Conservation (phyloP, 768 basidiomycete species). For the Agrocybe praecox region DNA sequence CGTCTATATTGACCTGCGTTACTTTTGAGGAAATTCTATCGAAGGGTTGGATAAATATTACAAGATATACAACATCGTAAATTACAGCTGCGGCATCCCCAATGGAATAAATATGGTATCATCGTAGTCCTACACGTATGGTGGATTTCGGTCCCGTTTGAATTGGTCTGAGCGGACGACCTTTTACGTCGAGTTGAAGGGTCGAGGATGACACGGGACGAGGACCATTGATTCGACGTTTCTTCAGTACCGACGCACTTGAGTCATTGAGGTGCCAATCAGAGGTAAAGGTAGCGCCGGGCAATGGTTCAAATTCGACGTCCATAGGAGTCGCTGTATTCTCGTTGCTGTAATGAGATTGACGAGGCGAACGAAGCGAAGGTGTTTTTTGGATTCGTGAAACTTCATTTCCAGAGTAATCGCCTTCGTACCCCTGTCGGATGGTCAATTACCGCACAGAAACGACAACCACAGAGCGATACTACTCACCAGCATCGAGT, state of each 20-base stretch:
- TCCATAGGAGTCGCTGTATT: conserved; percentile 14
- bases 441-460: background rate
- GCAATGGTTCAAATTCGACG: conserved; percentile 42
- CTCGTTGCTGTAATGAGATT: conserved; percentile 10
- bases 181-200: conserved; percentile 38
- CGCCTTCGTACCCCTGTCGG: conserved; percentile 26
- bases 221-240: conserved; percentile 18
- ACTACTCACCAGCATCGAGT: conserved; percentile 11
- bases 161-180: conserved; percentile 34
- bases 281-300: conserved; percentile 38
- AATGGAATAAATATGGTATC: too few species aligned
- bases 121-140: conserved; percentile 19
- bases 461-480: too few species aligned
- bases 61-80: background rate
- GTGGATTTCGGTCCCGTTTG: conserved; percentile 40
- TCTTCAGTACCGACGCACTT: conserved; percentile 20
- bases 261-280: conserved; percentile 32
- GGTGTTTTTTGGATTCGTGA: conserved; percentile 17
- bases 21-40: background rate
- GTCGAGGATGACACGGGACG: conserved; percentile 29
- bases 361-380: conserved; percentile 7
- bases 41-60: background rate
- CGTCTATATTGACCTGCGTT: too few species aligned
- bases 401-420: conserved; percentile 22
- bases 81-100: background rate